phyloP scores from a whole-genome alignment of 2,329 filamentous ascomycete species.

The Paraconiothyrium sp. region DNA sequence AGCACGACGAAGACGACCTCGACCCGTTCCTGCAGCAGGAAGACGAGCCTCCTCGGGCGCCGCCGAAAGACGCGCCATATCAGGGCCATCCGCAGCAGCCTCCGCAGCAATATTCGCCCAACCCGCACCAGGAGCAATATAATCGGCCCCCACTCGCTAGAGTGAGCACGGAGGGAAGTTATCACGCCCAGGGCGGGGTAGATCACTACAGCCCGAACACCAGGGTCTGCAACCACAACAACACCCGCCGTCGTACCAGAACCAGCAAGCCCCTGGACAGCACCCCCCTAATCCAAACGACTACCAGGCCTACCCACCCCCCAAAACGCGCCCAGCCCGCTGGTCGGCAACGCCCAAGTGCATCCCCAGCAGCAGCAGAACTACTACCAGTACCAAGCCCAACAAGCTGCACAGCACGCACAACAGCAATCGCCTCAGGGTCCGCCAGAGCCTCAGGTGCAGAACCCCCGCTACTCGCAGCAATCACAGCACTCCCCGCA shows the following conservation, averaged over 20 bases:
- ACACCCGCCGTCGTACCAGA: constrained; percentile 42
- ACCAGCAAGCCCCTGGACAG: constrained; percentile 33
- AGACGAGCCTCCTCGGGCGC: constrained; percentile 42
- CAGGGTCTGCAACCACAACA: constrained; percentile 41
- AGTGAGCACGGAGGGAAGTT: constrained; percentile 51
- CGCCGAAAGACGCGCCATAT: constrained; percentile 48
- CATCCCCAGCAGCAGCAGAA: constrained; percentile 39
- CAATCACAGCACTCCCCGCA: constrained; percentile 36
- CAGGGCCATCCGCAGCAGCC: constrained; percentile 40
- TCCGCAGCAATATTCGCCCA: constrained; percentile 37
- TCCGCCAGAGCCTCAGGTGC: constrained; percentile 37
- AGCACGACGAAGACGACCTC: constrained; percentile 50
- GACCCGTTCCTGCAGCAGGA: constrained; percentile 51
- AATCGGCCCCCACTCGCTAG: constrained; percentile 50
- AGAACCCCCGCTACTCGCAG: constrained; percentile 38
- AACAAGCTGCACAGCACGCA: constrained; percentile 35
- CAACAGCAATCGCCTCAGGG: constrained; percentile 38
- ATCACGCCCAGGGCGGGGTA: constrained; percentile 50
- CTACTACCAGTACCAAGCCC: constrained; percentile 44
- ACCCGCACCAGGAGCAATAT: constrained; percentile 44
- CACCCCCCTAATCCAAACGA: constrained; percentile 34
- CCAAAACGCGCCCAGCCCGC: constrained; percentile 41
- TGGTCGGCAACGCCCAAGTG: constrained; percentile 39
- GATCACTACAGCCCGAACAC: constrained; percentile 51
- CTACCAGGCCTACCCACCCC: constrained; percentile 48